These are phyloP conservation scores for Pseudozyma flocculosa DNA, from an alignment of 1,284 basidiomycete species.

Conservation along the genomic window DNA sequence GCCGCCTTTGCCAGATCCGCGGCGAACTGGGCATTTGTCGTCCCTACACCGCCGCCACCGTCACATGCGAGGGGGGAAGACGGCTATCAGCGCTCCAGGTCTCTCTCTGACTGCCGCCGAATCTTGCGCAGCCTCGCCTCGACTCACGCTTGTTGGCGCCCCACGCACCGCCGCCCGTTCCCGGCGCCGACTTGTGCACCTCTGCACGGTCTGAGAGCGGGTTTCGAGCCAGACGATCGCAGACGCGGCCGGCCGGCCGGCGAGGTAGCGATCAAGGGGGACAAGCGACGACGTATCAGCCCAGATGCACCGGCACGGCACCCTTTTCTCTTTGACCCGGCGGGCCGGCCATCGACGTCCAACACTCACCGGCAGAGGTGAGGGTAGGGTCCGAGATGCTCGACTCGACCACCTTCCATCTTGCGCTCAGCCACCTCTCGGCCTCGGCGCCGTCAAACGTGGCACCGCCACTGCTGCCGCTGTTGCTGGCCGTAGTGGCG, in stretches of 20 bases:
- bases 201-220: constrained; percentile 31
- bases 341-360: too few relatives aligned
- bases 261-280: background rate
- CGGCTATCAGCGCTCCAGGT: too few relatives aligned
- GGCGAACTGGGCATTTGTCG: background rate
- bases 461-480: too few relatives aligned
- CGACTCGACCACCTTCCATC: constrained; percentile 23
- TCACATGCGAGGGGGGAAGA: background rate
- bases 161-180: constrained; percentile 26
- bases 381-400: constrained; percentile 10
- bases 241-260: background rate
- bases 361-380: constrained; percentile 17
- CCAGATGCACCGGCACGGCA: too few relatives aligned
- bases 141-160: constrained; percentile 36
- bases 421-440: constrained; percentile 20
- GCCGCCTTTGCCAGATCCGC: background rate
- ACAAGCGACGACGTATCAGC: too few relatives aligned
- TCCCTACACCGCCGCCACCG: background rate
- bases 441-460: constrained; percentile 17
- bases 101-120: too few relatives aligned
- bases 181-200: constrained; percentile 27
- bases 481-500: too few relatives aligned
- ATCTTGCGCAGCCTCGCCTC: background rate
- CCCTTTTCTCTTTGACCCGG: too few relatives aligned
- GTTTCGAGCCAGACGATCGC: background rate